These are phyloP conservation scores for Papiliotrema nemorosa DNA, from an alignment of 1,284 basidiomycete genomes.

Conservation along the genomic window DNA sequence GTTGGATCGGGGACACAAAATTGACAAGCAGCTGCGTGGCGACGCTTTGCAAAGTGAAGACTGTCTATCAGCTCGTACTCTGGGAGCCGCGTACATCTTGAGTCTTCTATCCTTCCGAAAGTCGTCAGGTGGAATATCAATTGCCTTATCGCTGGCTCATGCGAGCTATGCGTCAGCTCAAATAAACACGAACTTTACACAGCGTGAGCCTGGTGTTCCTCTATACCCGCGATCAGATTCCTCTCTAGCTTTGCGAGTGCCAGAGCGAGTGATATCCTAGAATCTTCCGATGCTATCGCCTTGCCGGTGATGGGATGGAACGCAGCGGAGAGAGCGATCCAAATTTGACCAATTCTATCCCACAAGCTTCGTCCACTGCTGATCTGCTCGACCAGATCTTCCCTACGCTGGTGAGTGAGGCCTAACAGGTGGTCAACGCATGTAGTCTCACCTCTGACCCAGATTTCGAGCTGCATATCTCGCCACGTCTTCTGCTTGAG, in stretches of 20 bases:
- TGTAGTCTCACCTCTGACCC: slow-evolving; percentile 23
- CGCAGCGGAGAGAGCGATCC: slow-evolving; percentile 9
- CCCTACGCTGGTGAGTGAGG: neutral
- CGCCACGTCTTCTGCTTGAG: slow-evolving; percentile 18
- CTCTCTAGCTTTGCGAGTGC: slow-evolving; percentile 38
- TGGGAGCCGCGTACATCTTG: slow-evolving; percentile 22
- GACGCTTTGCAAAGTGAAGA: slow-evolving; percentile 32
- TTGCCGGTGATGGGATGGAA: slow-evolving; percentile 25
- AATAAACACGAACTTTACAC: slow-evolving; percentile 11
- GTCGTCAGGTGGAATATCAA: slow-evolving; percentile 41
- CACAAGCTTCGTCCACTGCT: slow-evolving; percentile 13
- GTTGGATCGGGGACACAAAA: slow-evolving; percentile 34
- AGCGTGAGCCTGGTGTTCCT: slow-evolving; percentile 22
- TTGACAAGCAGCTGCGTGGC: slow-evolving; percentile 43
- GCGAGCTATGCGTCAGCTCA: slow-evolving; percentile 12
- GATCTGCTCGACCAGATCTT: neutral
- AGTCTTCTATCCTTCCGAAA: slow-evolving; percentile 39
- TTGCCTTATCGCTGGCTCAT: slow-evolving; percentile 27
- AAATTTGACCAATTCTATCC: slow-evolving; percentile 12
- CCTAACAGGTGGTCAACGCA: neutral
- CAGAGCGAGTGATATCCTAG: slow-evolving; percentile 20
- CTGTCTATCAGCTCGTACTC: slow-evolving; percentile 16
- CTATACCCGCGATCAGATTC: slow-evolving; percentile 39
- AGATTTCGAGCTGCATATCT: slow-evolving; percentile 30
- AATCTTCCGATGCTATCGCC: slow-evolving; percentile 18